Evolutionary conservation across 1,284 basidiomycete species (phyloP).

Genomic region (Tausonia pullulans): DNA sequence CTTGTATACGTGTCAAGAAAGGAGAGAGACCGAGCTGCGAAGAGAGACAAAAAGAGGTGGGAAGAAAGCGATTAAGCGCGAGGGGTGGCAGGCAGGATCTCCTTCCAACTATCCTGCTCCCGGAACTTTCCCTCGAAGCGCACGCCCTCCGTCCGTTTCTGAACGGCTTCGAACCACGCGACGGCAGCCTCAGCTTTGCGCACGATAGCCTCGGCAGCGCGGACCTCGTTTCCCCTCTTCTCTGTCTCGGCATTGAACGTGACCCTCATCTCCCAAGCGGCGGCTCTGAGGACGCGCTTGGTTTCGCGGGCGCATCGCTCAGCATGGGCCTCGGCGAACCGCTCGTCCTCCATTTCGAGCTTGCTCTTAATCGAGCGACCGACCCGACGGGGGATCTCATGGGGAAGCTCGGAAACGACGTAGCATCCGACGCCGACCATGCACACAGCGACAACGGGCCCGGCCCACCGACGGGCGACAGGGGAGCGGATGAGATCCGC

Average conservation of each 20-base stretch:
- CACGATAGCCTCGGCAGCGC: conserved; percentile 61
- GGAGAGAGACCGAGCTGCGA: neutral
- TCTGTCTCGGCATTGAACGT: conserved; percentile 73
- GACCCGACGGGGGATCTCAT: conserved; percentile 81
- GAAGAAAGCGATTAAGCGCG: neutral
- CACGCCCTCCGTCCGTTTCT: conserved; percentile 48
- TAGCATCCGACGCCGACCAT: conserved; percentile 69
- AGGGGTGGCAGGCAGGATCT: neutral
- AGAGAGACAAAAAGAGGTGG: neutral
- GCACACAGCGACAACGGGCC: conserved; percentile 66
- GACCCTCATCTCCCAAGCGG: conserved; percentile 83
- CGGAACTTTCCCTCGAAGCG: conserved; percentile 24
- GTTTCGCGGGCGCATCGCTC: conserved; percentile 72
- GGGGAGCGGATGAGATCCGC: conserved; percentile 75
- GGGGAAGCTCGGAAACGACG: conserved; percentile 78
- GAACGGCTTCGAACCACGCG: conserved; percentile 55
- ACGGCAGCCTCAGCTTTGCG: conserved; percentile 58
- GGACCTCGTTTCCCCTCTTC: conserved; percentile 62
- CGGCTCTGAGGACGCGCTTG: conserved; percentile 83
- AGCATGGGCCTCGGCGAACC: conserved; percentile 60
- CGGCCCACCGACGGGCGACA: conserved; percentile 72
- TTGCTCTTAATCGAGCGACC: conserved; percentile 44
- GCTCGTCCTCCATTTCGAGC: conserved; percentile 28
- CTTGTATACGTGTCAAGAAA: neutral
- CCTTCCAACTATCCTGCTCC: conserved; percentile 16